Base-by-base conservation (phyloP, 495 filamentous ascomycete genomes). In the Aspergillus cavernicola region DNA sequence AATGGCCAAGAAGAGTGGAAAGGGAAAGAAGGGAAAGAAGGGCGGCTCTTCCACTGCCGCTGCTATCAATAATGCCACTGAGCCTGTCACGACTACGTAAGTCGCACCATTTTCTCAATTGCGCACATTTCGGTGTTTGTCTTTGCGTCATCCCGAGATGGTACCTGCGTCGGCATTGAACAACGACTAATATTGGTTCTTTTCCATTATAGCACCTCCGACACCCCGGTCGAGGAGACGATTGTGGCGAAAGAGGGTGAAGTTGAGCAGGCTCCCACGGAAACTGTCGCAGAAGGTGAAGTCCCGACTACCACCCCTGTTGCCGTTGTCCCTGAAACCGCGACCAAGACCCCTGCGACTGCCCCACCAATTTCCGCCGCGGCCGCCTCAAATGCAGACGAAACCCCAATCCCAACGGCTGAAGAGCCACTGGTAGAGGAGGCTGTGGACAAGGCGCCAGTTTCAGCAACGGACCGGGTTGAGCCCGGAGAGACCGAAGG, bases 1-100 rank as follows among this genome's bases (percentile, higher is more conserved):
- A 53, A 76, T 76, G 73, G 31, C 68, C 33, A 76, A 73, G 67
- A 76, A 73, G 56, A 70, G 73, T 59, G 73, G 73, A 62, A 76
- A 76, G 65, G 64, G 61, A 39, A 64, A 64, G 56, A 66, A 64
- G 47, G 71, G 70, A 61, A 60, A 58, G 50, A 73, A 72, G 60
- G 60, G 63, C 48, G 60, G 59, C 16, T 64, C 55, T 31, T 63
- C 52, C 38, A 56, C 57, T 26, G 64, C 62, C 6, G 66, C 66
- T 22, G 64, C 61, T 28, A 59, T 57, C 46, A 70, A 72, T 58
- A 66, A 66, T 52, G 60, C 45, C 42, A 57, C 62, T 9, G 63
- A 67, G 35, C 60, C 68, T 23, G 73, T 74, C 63, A 67, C 68
- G 53, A 53, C 75, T 22, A 53, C 72, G 77, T 80, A 64, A 71